Evolutionary conservation across 306 rosid genomes (phyloP).

Genomic region (Albizia julibrissin): DNA sequence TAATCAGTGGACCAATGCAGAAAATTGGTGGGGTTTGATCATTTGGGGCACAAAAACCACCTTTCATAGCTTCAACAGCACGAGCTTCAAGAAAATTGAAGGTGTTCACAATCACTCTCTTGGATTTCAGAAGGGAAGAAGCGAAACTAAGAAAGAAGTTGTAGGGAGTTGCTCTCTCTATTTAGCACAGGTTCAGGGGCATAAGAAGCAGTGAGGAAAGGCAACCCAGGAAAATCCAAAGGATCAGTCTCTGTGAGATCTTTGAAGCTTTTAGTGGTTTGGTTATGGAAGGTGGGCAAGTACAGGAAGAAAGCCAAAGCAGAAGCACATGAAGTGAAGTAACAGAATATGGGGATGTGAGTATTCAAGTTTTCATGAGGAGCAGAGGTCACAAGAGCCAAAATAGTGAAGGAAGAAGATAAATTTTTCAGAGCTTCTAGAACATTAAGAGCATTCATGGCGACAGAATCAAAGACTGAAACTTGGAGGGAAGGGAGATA

Average conservation of each 20-base stretch:
- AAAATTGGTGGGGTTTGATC: conserved; percentile 10
- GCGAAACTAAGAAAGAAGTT: neutral
- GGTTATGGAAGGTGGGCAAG: conserved; percentile 31
- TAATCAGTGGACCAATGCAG: conserved; percentile 32
- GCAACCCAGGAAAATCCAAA: conserved; percentile 22
- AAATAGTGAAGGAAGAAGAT: conserved; percentile 3
- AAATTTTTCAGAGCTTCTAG: conserved; percentile 4
- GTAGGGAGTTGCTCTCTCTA: neutral
- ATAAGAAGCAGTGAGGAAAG: conserved; percentile 11
- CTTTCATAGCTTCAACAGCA: conserved; percentile 5
- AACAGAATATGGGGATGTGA: conserved; percentile 31
- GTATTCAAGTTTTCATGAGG: conserved; percentile 6
- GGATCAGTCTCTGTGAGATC: neutral
- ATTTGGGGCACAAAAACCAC: conserved; percentile 20
- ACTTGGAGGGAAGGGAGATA: conserved; percentile 25
- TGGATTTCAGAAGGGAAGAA: conserved; percentile 4
- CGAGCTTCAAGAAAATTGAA: conserved; percentile 14
- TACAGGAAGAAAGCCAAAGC: conserved; percentile 22
- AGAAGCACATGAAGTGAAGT: conserved; percentile 27
- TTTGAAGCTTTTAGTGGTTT: conserved; percentile 28
- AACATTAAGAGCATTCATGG: conserved; percentile 5
- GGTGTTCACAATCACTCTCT: conserved; percentile 14
- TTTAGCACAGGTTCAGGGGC: conserved; percentile 14
- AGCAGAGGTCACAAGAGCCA: conserved; percentile 19
- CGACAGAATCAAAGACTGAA: neutral